Evolutionary conservation across 305 asterid genomes (phyloP), one percentile per base, ranked within the genome.

Genomic region (Vinca major): DNA sequence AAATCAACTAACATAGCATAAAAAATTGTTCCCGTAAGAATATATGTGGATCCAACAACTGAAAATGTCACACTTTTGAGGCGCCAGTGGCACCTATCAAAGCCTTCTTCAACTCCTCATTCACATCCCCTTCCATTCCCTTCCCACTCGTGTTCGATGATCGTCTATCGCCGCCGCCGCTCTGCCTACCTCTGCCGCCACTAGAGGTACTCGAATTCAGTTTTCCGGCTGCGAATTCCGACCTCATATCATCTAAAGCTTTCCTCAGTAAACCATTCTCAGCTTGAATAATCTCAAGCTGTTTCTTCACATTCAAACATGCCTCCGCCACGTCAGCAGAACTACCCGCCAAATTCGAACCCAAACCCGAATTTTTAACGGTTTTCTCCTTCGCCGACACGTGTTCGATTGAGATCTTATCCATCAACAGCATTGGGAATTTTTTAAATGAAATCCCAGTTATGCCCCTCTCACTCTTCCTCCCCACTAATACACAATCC

Each of bases 391-490:
- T 81, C n/a, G n/a, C n/a, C 0, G 79, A 61, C 79, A 84, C 85
- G 71, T 90, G 95, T 67, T 87, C 92, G 77, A 92, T 75, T 10
- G 94, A 89, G 20, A 90, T 88, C 78, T 92, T 92, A 80, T 87
- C 86, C 96, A 92, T 85, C 81, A 85, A 81, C 73, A 92, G 73
- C 58, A 78, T 62, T 4, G 98, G 98, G 47, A 88, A 74, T 62
- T 72, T 77, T 17, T 26, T 52, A 48, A 74, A 74, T 12, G 79
- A 77, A 64, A 82, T 76, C 55, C 86, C 85, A 11, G 74, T 71
- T 56, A 73, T 55, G n/a, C n/a, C n/a, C 68, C 82, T 53, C 36
- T 66, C 79, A 5, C n/a, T n/a, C n/a, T 70, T 78, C 73, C 72
- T 71, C 68, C 89, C 80, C 39, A 83, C 79, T 1, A 26, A 26